Conservation (phyloP, 768 basidiomycete species). For the Tubosaeta sp. region DNA sequence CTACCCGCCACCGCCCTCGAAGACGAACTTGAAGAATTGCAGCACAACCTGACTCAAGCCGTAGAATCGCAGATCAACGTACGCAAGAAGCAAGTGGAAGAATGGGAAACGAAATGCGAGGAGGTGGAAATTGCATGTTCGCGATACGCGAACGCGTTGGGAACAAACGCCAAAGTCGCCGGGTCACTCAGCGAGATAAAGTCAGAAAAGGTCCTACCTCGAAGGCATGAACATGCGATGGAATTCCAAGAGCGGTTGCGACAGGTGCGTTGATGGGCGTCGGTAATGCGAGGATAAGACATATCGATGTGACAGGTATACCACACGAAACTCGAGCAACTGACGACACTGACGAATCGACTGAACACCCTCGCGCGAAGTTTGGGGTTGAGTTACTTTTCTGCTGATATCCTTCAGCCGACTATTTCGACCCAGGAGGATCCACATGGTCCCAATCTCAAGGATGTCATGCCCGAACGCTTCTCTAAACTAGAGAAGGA, state of each 20-base stretch:
- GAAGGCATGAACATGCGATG: constrained; percentile 61
- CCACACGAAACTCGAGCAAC: constrained; percentile 73
- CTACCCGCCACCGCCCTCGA: constrained; percentile 75
- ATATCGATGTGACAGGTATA: constrained; percentile 45
- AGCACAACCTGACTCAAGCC: constrained; percentile 68
- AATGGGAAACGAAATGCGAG: constrained; percentile 62
- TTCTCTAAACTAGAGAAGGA: constrained; percentile 82
- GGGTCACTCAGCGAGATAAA: constrained; percentile 63
- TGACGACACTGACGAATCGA: constrained; percentile 66
- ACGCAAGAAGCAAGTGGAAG: constrained; percentile 72
- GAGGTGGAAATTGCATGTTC: constrained; percentile 60
- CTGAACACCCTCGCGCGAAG: constrained; percentile 55
- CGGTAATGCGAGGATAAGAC: background rate
- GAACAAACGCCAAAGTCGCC: constrained; percentile 64
- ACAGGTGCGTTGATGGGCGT: constrained; percentile 49
- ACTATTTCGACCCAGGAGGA: constrained; percentile 40
- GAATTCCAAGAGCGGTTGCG: constrained; percentile 75
- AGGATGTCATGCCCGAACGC: constrained; percentile 77
- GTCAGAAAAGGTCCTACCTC: constrained; percentile 70
- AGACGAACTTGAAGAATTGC: constrained; percentile 71
- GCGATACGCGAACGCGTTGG: constrained; percentile 64
- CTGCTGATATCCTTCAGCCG: constrained; percentile 51
- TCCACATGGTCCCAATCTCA: constrained; percentile 36
- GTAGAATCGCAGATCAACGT: constrained; percentile 71
- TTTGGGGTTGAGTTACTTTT: constrained; percentile 56